Evolutionary conservation across 1,139 yeast genomes (phyloP).

Genomic region (Pichia sp.): DNA sequence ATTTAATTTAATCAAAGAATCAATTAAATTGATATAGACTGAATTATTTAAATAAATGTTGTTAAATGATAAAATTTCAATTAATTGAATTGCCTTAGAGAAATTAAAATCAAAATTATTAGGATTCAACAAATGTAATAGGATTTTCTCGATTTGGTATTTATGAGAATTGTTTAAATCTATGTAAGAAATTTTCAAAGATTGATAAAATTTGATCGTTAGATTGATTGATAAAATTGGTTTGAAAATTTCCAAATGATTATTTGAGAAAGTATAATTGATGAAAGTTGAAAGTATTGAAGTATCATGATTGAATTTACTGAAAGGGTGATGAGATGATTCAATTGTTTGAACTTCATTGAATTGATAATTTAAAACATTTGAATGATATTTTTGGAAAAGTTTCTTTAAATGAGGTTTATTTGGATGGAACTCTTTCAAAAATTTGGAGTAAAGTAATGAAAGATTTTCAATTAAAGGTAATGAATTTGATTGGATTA

Average conservation of each 20-base stretch:
- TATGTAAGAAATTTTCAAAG: not conserved
- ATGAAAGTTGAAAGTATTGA: conserved; percentile 18
- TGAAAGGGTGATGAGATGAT: conserved; percentile 17
- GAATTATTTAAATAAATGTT: conserved; percentile 10
- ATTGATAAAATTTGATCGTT: conserved; percentile 6
- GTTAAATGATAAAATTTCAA: conserved; percentile 2
- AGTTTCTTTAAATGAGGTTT: conserved; percentile 1
- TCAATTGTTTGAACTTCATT: not conserved
- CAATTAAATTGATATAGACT: conserved; percentile 17
- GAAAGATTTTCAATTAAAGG: conserved; percentile 10
- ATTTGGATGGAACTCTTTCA: conserved; percentile 4
- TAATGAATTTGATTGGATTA: conserved; percentile 2
- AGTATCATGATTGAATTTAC: conserved; percentile 13
- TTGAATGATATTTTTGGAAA: conserved; percentile 4
- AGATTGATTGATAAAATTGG: conserved; percentile 6
- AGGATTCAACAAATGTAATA: conserved; percentile 1
- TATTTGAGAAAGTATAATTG: conserved; percentile 7
- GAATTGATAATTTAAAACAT: conserved; percentile 3
- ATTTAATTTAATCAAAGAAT: conserved; percentile 16
- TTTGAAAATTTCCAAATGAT: conserved; percentile 2
- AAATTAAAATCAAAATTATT: conserved; percentile 4
- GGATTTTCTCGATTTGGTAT: conserved; percentile 2
- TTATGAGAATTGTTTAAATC: conserved; percentile 5
- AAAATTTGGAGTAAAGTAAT: conserved; percentile 9
- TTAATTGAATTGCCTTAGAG: conserved; percentile 1